Evolutionary conservation across 2,329 filamentous ascomycete genomes (phyloP).

Genomic region (Aschersonia sp.): DNA sequence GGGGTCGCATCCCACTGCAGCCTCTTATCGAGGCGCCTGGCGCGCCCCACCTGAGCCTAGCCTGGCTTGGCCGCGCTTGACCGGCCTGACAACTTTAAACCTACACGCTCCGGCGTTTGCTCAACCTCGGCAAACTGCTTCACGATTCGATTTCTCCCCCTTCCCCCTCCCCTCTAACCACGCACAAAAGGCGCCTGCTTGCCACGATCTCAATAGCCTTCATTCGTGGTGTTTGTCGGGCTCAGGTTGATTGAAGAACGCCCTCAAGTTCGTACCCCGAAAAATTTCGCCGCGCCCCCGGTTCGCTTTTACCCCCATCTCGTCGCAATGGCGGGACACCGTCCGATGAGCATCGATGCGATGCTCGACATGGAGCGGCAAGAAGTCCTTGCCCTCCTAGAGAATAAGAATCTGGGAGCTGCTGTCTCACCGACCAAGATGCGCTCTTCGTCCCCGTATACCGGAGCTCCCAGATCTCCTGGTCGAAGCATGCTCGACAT

Average conservation of each 20-base stretch:
- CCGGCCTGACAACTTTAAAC: too few relatives aligned
- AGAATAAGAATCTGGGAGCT: constrained; percentile 26
- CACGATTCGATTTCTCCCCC: too few relatives aligned
- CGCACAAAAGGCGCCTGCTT: too few relatives aligned
- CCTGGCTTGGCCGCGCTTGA: background rate
- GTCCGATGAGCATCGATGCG: constrained; percentile 60
- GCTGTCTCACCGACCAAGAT: constrained; percentile 18
- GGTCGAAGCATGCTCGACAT: constrained; percentile 55
- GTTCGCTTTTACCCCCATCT: background rate
- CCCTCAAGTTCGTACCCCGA: too few relatives aligned
- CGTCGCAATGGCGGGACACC: constrained; percentile 18
- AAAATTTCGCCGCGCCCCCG: background rate
- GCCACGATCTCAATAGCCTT: too few relatives aligned
- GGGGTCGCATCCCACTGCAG: background rate
- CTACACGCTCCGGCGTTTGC: too few relatives aligned
- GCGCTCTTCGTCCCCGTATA: constrained; percentile 39
- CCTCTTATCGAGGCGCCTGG: background rate
- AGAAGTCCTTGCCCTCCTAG: constrained; percentile 56
- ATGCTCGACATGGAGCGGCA: constrained; percentile 63
- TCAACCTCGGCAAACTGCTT: too few relatives aligned
- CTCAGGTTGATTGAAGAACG: too few relatives aligned
- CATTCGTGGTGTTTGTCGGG: too few relatives aligned
- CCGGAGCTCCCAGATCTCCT: constrained; percentile 44
- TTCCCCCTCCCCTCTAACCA: too few relatives aligned
- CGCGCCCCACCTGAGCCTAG: background rate